A percentile compares a stretch with the other conserved stretches of the same genome.
phyloP scores from a whole-genome alignment of 139 green algal species.

The Chara braunii region DNA sequence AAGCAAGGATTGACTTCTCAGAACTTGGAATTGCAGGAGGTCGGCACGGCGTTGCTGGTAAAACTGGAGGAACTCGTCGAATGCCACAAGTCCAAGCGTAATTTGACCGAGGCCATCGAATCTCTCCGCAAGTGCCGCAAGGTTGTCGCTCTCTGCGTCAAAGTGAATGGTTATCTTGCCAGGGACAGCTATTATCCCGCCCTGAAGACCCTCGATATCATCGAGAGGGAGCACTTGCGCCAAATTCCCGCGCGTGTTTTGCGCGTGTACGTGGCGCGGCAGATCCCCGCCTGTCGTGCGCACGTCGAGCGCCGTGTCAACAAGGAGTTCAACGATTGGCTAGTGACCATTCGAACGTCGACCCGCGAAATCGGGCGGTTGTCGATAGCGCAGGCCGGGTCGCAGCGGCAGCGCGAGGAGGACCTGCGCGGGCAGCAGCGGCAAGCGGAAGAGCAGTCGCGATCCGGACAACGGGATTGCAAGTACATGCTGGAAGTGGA shows the following conservation, averaged over 20 bases:
- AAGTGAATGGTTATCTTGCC: conserved; percentile 24
- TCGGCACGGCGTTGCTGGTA: conserved; percentile 19
- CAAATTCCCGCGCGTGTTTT: conserved; percentile 7
- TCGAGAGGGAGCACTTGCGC: conserved; percentile 23
- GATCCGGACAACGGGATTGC: conserved; percentile 14
- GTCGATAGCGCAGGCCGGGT: conserved; percentile 19
- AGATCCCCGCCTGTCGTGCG: conserved; percentile 1
- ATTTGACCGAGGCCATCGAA: conserved; percentile 17
- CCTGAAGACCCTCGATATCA: conserved; percentile 16
- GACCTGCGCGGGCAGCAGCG: conserved; percentile 20
- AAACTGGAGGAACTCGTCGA: conserved; percentile 36
- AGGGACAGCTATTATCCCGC: conserved; percentile 24
- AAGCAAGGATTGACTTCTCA: conserved; percentile 25
- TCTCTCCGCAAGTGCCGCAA: conserved; percentile 22
- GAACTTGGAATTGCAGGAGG: conserved; percentile 38
- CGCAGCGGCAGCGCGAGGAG: conserved; percentile 8
- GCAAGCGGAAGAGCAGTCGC: conserved; percentile 34
- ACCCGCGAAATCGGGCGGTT: conserved; percentile 12
- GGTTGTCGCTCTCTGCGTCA: conserved; percentile 34
- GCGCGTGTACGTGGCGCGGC: conserved; percentile 4
- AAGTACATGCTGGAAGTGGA: conserved; percentile 37
- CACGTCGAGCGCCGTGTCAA: conserved; percentile 26
- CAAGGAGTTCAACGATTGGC: conserved; percentile 34
- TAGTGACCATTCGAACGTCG: conserved; percentile 15
- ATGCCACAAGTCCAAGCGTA: conserved; percentile 21